Percentiles rank a stretch among this genome's conserved stretches.
Evolutionary conservation across 1,284 basidiomycete species (phyloP).

Genomic region (Cystobasidiaceae sp.): DNA sequence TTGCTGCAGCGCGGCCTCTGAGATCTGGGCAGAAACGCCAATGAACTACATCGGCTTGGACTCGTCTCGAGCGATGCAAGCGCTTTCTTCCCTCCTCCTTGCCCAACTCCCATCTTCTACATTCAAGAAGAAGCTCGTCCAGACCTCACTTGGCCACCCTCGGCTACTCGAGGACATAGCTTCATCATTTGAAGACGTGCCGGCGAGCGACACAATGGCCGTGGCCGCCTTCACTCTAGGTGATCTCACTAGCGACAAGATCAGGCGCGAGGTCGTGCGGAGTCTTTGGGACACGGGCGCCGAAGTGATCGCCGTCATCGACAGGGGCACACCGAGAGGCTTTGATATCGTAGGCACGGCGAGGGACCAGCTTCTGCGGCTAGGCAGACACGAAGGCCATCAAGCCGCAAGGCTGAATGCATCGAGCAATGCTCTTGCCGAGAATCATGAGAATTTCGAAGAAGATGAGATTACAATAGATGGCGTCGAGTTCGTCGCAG

Average conservation of each 20-base stretch:
- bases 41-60: constrained; percentile 40
- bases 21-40: constrained; percentile 24
- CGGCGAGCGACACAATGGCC: constrained; percentile 55
- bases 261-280: constrained; percentile 64
- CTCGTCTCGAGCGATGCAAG: constrained; percentile 35
- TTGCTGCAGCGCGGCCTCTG: constrained; percentile 33
- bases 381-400: constrained; percentile 54
- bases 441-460: constrained; percentile 2
- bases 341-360: constrained; percentile 81
- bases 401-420: no score
- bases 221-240: constrained; percentile 81
- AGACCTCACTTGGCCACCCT: constrained; percentile 23
- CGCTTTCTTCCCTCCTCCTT: constrained; percentile 17
- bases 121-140: constrained; percentile 20
- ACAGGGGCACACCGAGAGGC: constrained; percentile 69
- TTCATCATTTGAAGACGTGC: constrained; percentile 27
- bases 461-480: constrained; percentile 16
- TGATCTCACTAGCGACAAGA: constrained; percentile 59
- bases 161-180: background rate
- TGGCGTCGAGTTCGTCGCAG: constrained; percentile 41
- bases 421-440: no score
- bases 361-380: constrained; percentile 65
- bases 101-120: constrained; percentile 6
- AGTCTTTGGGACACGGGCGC: constrained; percentile 88
- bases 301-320: constrained; percentile 74